These are phyloP conservation scores for Phytophthora pisi DNA, from an alignment of 352 stramenopile genomes.

Conservation along the genomic window DNA sequence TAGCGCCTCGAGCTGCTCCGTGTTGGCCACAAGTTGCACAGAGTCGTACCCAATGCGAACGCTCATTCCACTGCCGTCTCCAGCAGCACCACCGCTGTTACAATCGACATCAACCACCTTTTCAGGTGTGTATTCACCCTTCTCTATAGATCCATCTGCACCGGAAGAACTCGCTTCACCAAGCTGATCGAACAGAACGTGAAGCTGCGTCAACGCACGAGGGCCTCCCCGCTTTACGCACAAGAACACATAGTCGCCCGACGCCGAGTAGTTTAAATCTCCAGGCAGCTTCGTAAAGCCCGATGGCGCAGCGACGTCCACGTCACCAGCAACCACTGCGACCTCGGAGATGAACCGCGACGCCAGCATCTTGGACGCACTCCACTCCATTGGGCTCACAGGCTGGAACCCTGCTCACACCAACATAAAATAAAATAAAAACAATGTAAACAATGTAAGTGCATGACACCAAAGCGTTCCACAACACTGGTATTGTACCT, in stretches of 20 bases:
- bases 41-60: slow-evolving; percentile 46
- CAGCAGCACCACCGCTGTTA: slow-evolving; percentile 33
- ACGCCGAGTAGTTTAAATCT: slow-evolving; percentile 68
- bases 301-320: slow-evolving; percentile 50
- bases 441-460: background rate
- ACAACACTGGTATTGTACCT: slow-evolving; percentile 29
- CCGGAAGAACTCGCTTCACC: slow-evolving; percentile 7
- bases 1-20: slow-evolving; percentile 41
- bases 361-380: slow-evolving; percentile 27
- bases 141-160: background rate
- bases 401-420: slow-evolving; percentile 41
- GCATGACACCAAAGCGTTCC: background rate
- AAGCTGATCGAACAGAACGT: slow-evolving; percentile 19
- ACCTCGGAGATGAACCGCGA: slow-evolving; percentile 73
- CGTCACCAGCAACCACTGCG: slow-evolving; percentile 55
- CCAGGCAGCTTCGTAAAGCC: slow-evolving; percentile 61
- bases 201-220: slow-evolving; percentile 47
- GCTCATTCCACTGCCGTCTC: slow-evolving; percentile 29
- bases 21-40: slow-evolving; percentile 30
- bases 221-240: slow-evolving; percentile 63
- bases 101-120: slow-evolving; percentile 33
- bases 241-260: slow-evolving; percentile 73
- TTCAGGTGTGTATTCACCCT: slow-evolving; percentile 2
- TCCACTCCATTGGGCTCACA: slow-evolving; percentile 58
- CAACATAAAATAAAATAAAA: background rate